A percentile compares a stretch with the other conserved stretches of the same genome.
Conservation (phyloP, 2,329 filamentous ascomycete genomes). For the Drechslerella coelobrocha region DNA sequence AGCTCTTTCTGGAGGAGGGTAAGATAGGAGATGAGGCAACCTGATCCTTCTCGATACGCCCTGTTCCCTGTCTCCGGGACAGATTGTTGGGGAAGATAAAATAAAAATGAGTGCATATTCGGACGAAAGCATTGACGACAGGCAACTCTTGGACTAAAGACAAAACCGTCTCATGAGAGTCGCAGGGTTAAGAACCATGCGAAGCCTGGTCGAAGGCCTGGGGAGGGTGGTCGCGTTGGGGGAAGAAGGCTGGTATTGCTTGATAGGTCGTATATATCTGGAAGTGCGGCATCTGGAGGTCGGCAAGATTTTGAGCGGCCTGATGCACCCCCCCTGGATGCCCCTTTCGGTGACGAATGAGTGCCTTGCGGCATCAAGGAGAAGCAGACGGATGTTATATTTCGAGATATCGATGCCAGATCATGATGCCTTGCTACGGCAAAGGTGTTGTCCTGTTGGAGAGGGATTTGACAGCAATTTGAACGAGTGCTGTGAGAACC, state of each 20-base stretch:
- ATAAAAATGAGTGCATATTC: not conserved
- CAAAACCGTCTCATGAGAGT: conserved; percentile 3
- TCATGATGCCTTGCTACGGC: not conserved
- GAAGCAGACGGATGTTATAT: not conserved
- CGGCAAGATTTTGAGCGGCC: not conserved
- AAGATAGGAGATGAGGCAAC: conserved; percentile 9
- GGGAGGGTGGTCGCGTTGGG: conserved; percentile 5
- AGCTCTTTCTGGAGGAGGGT: conserved; percentile 1
- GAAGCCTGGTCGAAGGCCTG: not conserved
- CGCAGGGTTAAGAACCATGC: not conserved
- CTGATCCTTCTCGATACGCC: not conserved
- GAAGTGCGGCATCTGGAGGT: not conserved
- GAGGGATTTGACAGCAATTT: not conserved
- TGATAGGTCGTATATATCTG: not conserved
- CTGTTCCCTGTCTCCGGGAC: not conserved
- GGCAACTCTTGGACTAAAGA: no score
- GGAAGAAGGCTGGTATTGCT: not conserved
- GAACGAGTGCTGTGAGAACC: not conserved
- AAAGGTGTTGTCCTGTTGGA: conserved; percentile 12
- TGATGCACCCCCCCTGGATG: not conserved
- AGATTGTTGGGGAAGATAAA: conserved; percentile 5
- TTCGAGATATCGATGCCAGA: not conserved
- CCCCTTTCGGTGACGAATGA: not conserved
- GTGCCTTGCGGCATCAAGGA: not conserved
- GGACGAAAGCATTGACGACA: not conserved